These are phyloP conservation scores for Venturia oleaginea DNA, from an alignment of 2,329 filamentous ascomycete species.

Conservation along the genomic window DNA sequence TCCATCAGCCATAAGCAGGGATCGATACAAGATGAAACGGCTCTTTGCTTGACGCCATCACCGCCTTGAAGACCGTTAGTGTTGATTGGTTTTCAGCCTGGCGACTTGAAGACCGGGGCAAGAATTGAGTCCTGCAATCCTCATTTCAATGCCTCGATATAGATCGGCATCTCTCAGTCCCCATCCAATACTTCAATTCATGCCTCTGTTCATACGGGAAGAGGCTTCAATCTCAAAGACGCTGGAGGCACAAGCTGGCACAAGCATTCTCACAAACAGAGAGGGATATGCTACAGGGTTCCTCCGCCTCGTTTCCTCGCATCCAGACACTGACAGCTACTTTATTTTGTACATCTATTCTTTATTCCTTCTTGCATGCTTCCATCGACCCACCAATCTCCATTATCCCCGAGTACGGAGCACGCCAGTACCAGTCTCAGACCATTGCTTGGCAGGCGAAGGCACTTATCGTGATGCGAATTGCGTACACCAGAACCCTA, in stretches of 20 bases:
- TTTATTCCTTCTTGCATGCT: neutral
- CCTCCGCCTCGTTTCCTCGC: neutral
- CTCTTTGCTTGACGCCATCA: neutral
- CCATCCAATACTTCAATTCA: neutral
- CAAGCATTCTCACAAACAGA: neutral
- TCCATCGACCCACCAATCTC: neutral
- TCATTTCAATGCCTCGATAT: neutral
- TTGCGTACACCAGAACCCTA: neutral
- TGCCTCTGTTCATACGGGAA: neutral
- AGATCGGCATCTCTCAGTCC: neutral
- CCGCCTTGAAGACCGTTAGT: neutral
- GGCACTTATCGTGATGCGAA: neutral
- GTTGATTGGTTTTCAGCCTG: neutral
- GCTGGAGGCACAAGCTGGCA: neutral
- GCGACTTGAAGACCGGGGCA: neutral
- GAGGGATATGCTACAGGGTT: neutral
- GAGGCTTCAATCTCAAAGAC: too few species aligned
- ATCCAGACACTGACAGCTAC: neutral
- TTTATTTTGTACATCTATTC: neutral
- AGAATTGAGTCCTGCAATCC: neutral
- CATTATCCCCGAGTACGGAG: too few species aligned
- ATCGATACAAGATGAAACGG: neutral
- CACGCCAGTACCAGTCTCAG: neutral
- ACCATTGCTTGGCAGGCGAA: neutral
- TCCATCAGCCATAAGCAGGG: neutral